phyloP scores from a whole-genome alignment of 202 grass and related monocot species.

The Alloteropsis angusta region DNA sequence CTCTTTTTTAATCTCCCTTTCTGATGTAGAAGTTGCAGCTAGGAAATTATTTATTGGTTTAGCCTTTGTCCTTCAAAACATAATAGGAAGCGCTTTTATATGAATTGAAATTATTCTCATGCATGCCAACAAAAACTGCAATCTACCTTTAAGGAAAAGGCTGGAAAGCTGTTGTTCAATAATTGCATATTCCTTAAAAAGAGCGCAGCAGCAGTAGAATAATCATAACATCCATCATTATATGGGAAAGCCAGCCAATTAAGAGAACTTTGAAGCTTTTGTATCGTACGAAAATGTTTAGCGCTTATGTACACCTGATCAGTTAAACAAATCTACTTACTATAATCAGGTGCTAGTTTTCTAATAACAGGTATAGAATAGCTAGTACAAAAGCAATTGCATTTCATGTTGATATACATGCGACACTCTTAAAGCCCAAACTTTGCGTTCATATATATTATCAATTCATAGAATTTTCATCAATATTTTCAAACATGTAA shows the following conservation, averaged over 20 bases:
- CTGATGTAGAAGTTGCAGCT: background rate
- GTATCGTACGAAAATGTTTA: background rate
- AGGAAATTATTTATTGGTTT: background rate
- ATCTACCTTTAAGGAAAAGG: conserved; percentile 26
- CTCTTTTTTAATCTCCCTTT: background rate
- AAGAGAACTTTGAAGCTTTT: conserved; percentile 19
- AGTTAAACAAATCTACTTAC: background rate
- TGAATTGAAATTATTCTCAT: background rate
- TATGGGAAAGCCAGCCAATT: conserved; percentile 7
- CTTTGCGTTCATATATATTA: background rate
- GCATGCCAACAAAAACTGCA: conserved; percentile 39
- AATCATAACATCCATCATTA: conserved; percentile 31
- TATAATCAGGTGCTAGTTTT: background rate
- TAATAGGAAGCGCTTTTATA: background rate
- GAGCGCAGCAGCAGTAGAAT: conserved; percentile 14
- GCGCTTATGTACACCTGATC: background rate
- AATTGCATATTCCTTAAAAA: conserved; percentile 38
- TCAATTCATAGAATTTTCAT: background rate
- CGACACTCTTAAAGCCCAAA: background rate
- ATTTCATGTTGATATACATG: background rate
- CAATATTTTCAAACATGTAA: background rate
- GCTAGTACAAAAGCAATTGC: background rate
- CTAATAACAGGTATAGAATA: background rate
- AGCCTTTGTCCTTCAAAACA: background rate
- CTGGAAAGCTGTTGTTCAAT: conserved; percentile 36